Percentiles rank a stretch among this genome's conserved stretches.
These are phyloP conservation scores for Dissophora ornata DNA, from an alignment of 192 early-diverging fungal genomes.

Conservation along the genomic window DNA sequence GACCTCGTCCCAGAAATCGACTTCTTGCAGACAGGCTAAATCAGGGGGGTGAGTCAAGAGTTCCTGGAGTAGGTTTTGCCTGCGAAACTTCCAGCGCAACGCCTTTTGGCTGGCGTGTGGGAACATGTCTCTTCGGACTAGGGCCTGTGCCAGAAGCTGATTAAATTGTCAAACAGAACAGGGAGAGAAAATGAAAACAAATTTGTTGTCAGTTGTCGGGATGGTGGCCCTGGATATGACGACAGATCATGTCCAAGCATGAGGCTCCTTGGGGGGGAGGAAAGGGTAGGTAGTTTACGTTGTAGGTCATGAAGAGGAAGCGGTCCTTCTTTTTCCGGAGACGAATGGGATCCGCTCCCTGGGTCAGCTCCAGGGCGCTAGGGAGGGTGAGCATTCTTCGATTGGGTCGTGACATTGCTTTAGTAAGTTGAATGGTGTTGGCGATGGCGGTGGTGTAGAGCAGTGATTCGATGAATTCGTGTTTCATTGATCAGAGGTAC, in stretches of 20 bases:
- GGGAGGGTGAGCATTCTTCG: slow-evolving; percentile 42
- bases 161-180: neutral
- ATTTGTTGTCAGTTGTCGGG: too few relatives aligned
- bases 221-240: too few relatives aligned
- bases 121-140: slow-evolving; percentile 64
- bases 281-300: slow-evolving; percentile 38
- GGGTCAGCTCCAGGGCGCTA: slow-evolving; percentile 17
- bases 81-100: slow-evolving; percentile 64
- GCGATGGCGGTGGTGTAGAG: too few relatives aligned
- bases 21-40: slow-evolving; percentile 71
- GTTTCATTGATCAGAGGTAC: too few relatives aligned
- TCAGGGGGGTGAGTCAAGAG: slow-evolving; percentile 57
- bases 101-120: slow-evolving; percentile 65
- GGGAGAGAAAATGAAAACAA: too few relatives aligned
- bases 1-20: slow-evolving; percentile 56
- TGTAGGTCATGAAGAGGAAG: slow-evolving; percentile 70
- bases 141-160: slow-evolving; percentile 64
- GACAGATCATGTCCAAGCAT: too few relatives aligned
- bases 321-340: slow-evolving; percentile 53
- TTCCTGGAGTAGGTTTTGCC: slow-evolving; percentile 59
- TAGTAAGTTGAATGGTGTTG: too few relatives aligned
- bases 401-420: slow-evolving; percentile 33
- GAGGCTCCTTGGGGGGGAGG: too few relatives aligned
- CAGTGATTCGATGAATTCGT: too few relatives aligned
- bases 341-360: slow-evolving; percentile 11